Conservation (phyloP, 345 rosid genomes). For the Kernera saxatilis region DNA sequence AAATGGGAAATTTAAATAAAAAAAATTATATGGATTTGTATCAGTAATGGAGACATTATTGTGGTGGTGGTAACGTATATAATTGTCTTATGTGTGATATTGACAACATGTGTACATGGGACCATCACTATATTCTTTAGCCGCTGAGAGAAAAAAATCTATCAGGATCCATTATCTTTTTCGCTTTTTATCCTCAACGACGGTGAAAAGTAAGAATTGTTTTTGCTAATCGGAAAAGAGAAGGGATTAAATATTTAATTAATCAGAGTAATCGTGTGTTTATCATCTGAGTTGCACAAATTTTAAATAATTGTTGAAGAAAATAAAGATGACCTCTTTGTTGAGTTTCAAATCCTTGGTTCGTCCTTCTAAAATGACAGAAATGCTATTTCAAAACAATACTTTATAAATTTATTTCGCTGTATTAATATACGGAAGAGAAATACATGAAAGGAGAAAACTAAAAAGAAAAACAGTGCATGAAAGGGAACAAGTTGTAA, state of each 20-base stretch:
- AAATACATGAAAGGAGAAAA: no score
- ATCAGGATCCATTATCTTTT: not conserved
- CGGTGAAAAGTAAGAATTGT: not conserved
- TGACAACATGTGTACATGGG: constrained; percentile 19
- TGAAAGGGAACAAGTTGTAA: not conserved
- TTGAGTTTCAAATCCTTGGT: not conserved
- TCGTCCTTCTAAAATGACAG: not conserved
- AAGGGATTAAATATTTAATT: no score
- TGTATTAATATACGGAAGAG: no score
- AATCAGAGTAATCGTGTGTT: not conserved
- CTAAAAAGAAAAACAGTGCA: not conserved
- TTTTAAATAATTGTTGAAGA: not conserved
- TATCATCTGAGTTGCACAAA: not conserved
- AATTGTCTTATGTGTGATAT: constrained; percentile 19
- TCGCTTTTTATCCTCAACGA: not conserved
- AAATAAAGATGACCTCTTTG: not conserved
- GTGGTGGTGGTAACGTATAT: constrained; percentile 27
- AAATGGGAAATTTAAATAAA: not conserved
- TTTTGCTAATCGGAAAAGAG: not conserved
- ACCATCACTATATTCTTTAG: constrained; percentile 12
- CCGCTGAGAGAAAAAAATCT: not conserved
- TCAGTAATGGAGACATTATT: constrained; percentile 27
- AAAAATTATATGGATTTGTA: not conserved
- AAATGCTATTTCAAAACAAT: not conserved
- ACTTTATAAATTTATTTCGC: no score